A percentile compares a stretch with the other conserved stretches of the same genome.
phyloP scores from a whole-genome alignment of 768 basidiomycete species.

The Neoboletus subvelutipes region DNA sequence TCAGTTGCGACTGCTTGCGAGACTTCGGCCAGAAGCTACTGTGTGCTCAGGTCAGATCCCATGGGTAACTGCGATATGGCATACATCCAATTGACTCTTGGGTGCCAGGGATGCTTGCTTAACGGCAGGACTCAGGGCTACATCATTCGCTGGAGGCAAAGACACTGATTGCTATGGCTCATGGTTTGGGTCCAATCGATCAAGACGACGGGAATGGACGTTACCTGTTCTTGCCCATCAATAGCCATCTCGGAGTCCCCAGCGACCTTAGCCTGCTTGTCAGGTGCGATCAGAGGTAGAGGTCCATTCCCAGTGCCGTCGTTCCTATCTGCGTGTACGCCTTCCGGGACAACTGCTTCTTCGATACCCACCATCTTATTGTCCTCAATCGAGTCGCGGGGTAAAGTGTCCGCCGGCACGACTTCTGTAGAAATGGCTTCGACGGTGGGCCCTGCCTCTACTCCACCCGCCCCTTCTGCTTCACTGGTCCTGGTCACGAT shows the following conservation, averaged over 20 bases:
- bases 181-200: neutral
- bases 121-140: constrained; percentile 11
- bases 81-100: constrained; percentile 31
- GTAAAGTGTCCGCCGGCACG: neutral
- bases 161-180: constrained; percentile 6
- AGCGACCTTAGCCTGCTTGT: constrained; percentile 1
- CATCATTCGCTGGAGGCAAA: neutral
- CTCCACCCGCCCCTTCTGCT: neutral
- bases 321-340: neutral
- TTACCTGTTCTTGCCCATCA: constrained; percentile 25
- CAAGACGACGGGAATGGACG: neutral
- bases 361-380: constrained; percentile 24
- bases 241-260: constrained; percentile 14
- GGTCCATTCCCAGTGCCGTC: neutral
- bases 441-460: neutral
- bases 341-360: neutral
- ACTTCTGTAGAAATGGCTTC: neutral
- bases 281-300: neutral
- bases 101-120: constrained; percentile 12
- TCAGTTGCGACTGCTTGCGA: constrained; percentile 32
- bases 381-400: constrained; percentile 2
- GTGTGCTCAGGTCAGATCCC: constrained; percentile 19
- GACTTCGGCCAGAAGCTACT: constrained; percentile 29
- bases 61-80: constrained; percentile 12
- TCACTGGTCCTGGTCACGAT: neutral